A percentile compares a stretch with the other conserved stretches of the same genome.
phyloP scores from a whole-genome alignment of 2,329 filamentous ascomycete genomes.

The Monilinia laxa region DNA sequence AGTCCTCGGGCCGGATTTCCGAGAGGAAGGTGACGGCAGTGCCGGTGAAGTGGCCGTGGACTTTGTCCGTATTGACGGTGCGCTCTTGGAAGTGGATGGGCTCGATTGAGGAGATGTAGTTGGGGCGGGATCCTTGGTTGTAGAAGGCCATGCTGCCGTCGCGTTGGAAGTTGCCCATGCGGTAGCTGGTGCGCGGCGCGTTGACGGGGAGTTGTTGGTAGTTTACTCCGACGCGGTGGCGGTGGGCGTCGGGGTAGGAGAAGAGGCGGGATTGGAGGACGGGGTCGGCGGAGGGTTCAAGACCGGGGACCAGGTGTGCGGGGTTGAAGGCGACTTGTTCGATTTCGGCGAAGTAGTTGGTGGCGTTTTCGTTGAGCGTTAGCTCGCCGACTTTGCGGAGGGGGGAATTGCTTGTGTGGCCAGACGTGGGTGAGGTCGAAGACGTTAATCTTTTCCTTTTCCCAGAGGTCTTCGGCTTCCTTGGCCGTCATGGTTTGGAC shows the following conservation, averaged over 20 bases:
- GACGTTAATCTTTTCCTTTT: slow-evolving; percentile 46
- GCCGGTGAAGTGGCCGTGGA: slow-evolving; percentile 51
- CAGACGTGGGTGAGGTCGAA: slow-evolving; percentile 56
- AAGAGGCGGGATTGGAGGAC: slow-evolving; percentile 67
- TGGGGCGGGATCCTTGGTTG: slow-evolving; percentile 52
- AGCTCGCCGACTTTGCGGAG: slow-evolving; percentile 51
- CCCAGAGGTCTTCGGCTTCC: slow-evolving; percentile 49
- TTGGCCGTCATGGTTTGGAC: slow-evolving; percentile 54
- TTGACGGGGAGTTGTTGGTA: slow-evolving; percentile 56
- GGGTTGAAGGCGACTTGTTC: slow-evolving; percentile 69
- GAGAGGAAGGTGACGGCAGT: slow-evolving; percentile 48
- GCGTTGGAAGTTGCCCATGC: slow-evolving; percentile 41
- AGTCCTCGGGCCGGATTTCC: slow-evolving; percentile 41
- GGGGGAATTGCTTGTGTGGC: slow-evolving; percentile 50
- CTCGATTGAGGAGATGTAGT: slow-evolving; percentile 44
- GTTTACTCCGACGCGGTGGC: slow-evolving; percentile 56
- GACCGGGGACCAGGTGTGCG: slow-evolving; percentile 62
- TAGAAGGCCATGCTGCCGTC: slow-evolving; percentile 42
- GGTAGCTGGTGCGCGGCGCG: slow-evolving; percentile 30
- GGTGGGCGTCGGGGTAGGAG: slow-evolving; percentile 65
- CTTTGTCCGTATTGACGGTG: slow-evolving; percentile 44
- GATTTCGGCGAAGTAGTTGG: slow-evolving; percentile 63
- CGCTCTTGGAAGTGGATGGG: slow-evolving; percentile 38
- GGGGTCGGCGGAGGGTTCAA: slow-evolving; percentile 66
- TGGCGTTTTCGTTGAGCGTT: slow-evolving; percentile 49